A percentile compares a stretch with the other conserved stretches of the same genome.
These are phyloP conservation scores for Gynostemma pentaphyllum DNA, from an alignment of 306 rosid species.

Conservation along the genomic window DNA sequence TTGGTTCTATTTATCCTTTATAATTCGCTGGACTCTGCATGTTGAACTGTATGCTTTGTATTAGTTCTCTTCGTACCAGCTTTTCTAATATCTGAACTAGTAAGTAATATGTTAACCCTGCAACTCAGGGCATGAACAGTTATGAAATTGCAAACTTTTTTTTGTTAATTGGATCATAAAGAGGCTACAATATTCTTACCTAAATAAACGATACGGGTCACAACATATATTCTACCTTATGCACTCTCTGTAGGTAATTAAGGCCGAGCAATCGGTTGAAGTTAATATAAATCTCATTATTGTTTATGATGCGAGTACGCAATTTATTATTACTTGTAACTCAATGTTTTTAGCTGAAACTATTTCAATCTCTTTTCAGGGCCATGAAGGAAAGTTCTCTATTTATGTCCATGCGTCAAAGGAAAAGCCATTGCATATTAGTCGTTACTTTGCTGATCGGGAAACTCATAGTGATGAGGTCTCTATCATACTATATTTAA, in stretches of 20 bases:
- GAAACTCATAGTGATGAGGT: slow-evolving; percentile 92
- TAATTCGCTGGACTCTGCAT: not conserved
- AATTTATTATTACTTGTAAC: not conserved
- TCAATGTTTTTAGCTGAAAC: slow-evolving; percentile 18
- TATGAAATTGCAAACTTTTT: too few species aligned
- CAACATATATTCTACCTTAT: too few species aligned
- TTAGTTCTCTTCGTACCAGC: not conserved
- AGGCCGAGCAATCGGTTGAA: not conserved
- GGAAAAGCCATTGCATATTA: slow-evolving; percentile 70
- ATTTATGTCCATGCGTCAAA: slow-evolving; percentile 91
- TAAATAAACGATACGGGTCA: too few species aligned
- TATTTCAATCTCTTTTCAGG: slow-evolving; percentile 45
- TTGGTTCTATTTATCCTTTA: not conserved
- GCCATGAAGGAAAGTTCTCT: slow-evolving; percentile 95
- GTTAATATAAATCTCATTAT: not conserved
- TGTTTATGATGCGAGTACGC: not conserved
- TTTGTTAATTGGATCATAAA: too few species aligned
- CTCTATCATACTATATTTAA: slow-evolving; percentile 5
- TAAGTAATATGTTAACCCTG: not conserved
- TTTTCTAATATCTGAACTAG: not conserved
- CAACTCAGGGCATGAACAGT: not conserved
- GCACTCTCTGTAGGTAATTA: not conserved
- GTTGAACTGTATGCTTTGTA: not conserved
- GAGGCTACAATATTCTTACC: too few species aligned
- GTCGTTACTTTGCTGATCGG: slow-evolving; percentile 62